Percentiles rank a stretch among this genome's conserved stretches.
phyloP scores from a whole-genome alignment of 352 stramenopile genomes.

The Pythium coloratum region DNA sequence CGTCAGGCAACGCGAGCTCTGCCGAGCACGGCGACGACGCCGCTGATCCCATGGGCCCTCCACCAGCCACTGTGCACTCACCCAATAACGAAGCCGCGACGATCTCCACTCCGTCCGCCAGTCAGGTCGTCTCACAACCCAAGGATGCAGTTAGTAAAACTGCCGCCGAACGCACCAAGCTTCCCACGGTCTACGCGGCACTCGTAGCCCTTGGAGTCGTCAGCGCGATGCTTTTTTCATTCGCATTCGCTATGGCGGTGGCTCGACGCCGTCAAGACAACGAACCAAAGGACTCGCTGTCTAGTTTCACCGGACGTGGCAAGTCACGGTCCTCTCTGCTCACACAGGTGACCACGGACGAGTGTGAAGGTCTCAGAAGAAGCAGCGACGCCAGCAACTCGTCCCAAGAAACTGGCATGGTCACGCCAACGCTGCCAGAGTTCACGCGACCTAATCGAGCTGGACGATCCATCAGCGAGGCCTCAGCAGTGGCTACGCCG shows the following conservation, averaged over 20 bases:
- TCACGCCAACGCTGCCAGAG: conserved; percentile 10
- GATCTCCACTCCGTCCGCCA: neutral
- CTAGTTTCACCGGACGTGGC: neutral
- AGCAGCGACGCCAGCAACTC: conserved; percentile 1
- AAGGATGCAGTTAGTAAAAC: conserved; percentile 5
- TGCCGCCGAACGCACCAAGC: neutral
- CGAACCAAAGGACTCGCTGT: neutral
- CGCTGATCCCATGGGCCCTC: neutral
- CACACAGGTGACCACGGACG: conserved; percentile 3
- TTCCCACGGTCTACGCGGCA: conserved; percentile 12
- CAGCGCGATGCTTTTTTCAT: neutral
- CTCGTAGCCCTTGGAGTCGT: conserved; percentile 14
- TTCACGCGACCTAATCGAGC: conserved; percentile 13
- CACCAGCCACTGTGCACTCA: conserved; percentile 11
- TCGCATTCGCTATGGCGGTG: conserved; percentile 10
- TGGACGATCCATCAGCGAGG: conserved; percentile 7
- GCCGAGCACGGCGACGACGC: conserved; percentile 3
- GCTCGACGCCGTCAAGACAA: conserved; percentile 3
- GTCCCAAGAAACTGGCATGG: neutral
- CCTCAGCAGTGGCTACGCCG: neutral
- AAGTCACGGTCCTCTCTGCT: conserved; percentile 15
- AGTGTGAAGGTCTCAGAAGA: conserved; percentile 3
- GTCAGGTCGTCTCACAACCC: neutral
- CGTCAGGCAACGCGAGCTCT: neutral
- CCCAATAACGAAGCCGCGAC: conserved; percentile 2